phyloP scores from a whole-genome alignment of 148 eudicot genomes.

The Spergularia marina region DNA sequence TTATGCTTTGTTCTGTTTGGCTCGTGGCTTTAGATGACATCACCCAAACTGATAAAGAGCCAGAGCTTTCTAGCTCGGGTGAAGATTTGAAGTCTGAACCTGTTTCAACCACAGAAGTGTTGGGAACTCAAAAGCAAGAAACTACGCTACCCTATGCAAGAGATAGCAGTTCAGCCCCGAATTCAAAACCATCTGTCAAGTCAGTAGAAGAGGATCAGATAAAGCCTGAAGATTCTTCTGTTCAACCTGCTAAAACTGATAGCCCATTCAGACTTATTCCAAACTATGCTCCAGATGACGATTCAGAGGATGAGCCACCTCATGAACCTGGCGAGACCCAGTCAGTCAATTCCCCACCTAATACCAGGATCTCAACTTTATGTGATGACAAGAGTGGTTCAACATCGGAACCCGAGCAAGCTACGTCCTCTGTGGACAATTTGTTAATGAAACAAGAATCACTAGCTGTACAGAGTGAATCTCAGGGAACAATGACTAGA shows the following conservation, averaged over 20 bases:
- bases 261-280: constrained; percentile 64
- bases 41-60: constrained; percentile 52
- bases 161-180: constrained; percentile 27
- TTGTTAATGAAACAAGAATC: constrained; percentile 18
- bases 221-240: constrained; percentile 30
- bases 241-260: constrained; percentile 29
- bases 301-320: constrained; percentile 42
- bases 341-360: constrained; percentile 29
- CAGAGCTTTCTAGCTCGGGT: not conserved
- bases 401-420: constrained; percentile 24
- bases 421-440: constrained; percentile 17
- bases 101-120: not conserved
- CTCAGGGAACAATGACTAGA: constrained; percentile 15
- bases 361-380: constrained; percentile 21
- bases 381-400: constrained; percentile 24
- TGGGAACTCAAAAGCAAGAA: not conserved
- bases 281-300: constrained; percentile 70
- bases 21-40: constrained; percentile 65
- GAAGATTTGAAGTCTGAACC: constrained; percentile 3
- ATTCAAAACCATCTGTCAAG: constrained; percentile 24
- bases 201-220: constrained; percentile 26
- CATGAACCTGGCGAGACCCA: constrained; percentile 35
- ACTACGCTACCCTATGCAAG: not conserved
- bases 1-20: constrained; percentile 19
- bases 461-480: constrained; percentile 18